Evolutionary conservation across 1,284 basidiomycete species (phyloP), one percentile per base, ranked within the genome.

Genomic region (Marasmius fiardii): DNA sequence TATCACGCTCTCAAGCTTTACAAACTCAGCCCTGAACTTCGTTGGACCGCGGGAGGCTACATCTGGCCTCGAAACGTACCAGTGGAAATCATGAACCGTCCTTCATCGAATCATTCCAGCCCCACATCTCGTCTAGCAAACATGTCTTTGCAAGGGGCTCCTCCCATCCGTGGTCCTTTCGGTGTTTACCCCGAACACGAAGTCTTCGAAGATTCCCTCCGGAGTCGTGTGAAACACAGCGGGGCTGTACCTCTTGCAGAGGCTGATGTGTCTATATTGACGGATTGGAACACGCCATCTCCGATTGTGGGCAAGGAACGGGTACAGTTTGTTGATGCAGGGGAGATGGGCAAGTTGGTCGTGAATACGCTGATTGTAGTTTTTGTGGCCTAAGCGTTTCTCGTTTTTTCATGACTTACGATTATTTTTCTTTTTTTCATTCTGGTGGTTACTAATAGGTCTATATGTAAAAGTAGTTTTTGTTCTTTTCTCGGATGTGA

Each of bases 41-140:
- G 87, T 54, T 92, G 88, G 85, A 82, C 83, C 20, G 89, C 90
- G 24, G 88, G 88, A 4, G 87, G 88, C 12, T 90, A 86, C 68
- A 77, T 92, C 58, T 92, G 90, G 89, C 84, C 88, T 1, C 77
- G 83, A 33, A 85, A 88, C 62, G 80, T 81, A 54, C 78, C 80
- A 0, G 85, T 90, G 11, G 85, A 89, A 63, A 79, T 83, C 60
- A 76, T 76, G 34, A 74, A 71, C 58, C 73, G 68, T 51, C 21
- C 43, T 18, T 58, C 60, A 33, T 65, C 39, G 66, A 59, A 69
- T 61, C 52, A 68, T 4, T 31, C 28, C 52, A 62, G 67, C 52
- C 47, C 62, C 14, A 60, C 64, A 35, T 62, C 58, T 51, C 53
- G 41, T 59, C 34, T 35, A 51, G 55, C 28, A 47, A 43, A 20